phyloP scores from a whole-genome alignment of 805 yeast genomes.

The Pichia gijzeniarum region DNA sequence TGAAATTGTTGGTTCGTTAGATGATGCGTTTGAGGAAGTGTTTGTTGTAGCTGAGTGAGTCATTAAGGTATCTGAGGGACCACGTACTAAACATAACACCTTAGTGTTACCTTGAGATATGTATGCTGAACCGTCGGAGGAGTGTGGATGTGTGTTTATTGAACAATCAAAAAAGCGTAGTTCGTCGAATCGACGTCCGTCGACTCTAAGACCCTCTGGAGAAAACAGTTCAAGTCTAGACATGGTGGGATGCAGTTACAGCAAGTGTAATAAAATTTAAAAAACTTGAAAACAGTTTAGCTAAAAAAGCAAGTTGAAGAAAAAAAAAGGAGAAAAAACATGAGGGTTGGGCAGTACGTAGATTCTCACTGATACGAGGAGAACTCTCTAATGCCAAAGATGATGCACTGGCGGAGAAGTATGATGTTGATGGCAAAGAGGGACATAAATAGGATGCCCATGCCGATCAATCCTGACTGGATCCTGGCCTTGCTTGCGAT shows the following conservation, averaged over 20 bases:
- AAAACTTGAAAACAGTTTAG: neutral
- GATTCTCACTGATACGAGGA: too few relatives aligned
- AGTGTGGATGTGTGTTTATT: slow-evolving; percentile 80
- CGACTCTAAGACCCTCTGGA: slow-evolving; percentile 89
- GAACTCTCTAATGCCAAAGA: slow-evolving; percentile 2
- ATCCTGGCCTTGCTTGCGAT: slow-evolving; percentile 2
- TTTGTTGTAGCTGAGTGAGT: slow-evolving; percentile 31
- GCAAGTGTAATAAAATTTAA: neutral
- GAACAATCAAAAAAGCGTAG: slow-evolving; percentile 73
- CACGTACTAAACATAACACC: slow-evolving; percentile 76
- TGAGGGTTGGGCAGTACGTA: too few relatives aligned
- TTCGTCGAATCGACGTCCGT: slow-evolving; percentile 95
- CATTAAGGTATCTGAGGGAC: slow-evolving; percentile 68
- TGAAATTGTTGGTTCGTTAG: slow-evolving; percentile 52
- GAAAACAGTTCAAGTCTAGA: slow-evolving; percentile 73
- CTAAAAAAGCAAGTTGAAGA: too few relatives aligned
- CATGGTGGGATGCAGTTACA: slow-evolving; percentile 13
- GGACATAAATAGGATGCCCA: slow-evolving; percentile 2
- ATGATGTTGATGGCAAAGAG: neutral
- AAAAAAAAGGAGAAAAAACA: too few relatives aligned
- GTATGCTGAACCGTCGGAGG: slow-evolving; percentile 88
- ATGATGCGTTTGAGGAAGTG: slow-evolving; percentile 41
- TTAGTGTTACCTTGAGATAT: slow-evolving; percentile 91
- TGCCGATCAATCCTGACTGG: slow-evolving; percentile 5
- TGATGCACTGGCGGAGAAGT: slow-evolving; percentile 1